These are phyloP conservation scores for Saccharum officinarum DNA, from an alignment of 176 grass and related monocot species.

Conservation along the genomic window DNA sequence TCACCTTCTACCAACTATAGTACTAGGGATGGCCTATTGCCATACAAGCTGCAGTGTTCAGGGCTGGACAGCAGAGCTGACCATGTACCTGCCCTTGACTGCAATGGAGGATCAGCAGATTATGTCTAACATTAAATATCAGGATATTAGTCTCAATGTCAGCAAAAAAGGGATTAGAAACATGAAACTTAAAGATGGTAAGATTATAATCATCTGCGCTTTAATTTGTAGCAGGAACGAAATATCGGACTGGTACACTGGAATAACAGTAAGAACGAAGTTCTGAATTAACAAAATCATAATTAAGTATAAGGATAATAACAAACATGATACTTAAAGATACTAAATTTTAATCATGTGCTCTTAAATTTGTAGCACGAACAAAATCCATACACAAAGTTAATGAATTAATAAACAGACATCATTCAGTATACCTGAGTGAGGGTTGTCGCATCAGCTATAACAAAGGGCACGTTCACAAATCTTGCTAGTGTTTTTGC, in stretches of 20 bases:
- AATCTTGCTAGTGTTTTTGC: slow-evolving; percentile 79
- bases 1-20: no score
- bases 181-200: not conserved
- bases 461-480: slow-evolving; percentile 75
- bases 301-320: not conserved
- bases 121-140: no score
- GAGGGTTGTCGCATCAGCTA: slow-evolving; percentile 71
- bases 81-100: no score
- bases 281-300: not conserved
- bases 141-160: not conserved
- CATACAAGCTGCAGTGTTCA: no score
- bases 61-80: no score
- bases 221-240: slow-evolving; percentile 6
- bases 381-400: not conserved
- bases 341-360: not conserved
- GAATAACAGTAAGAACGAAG: not conserved
- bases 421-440: slow-evolving; percentile 57
- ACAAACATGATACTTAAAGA: not conserved
- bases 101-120: no score
- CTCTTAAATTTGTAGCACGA: not conserved
- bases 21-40: no score
- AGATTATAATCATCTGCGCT: not conserved
- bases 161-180: not conserved
- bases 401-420: slow-evolving; percentile 17
- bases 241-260: not conserved